Conservation (phyloP, 1,139 yeast genomes). For the Candida frijolesensis region DNA sequence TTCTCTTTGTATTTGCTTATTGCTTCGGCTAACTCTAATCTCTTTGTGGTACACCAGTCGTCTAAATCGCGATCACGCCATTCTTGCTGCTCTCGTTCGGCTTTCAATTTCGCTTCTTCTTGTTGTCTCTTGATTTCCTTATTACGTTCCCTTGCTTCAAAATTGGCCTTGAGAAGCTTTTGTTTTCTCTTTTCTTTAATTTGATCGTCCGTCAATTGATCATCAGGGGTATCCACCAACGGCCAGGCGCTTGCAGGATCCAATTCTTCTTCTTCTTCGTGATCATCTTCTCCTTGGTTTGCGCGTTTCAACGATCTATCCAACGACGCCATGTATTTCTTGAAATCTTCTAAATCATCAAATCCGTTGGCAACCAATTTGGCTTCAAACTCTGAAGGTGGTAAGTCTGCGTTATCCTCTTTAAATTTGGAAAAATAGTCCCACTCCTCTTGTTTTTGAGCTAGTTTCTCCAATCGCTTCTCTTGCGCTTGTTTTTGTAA, state of each 20-base stretch:
- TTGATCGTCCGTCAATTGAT: slow-evolving; percentile 75
- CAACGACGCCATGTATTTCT: slow-evolving; percentile 64
- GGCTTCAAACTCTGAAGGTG: slow-evolving; percentile 43
- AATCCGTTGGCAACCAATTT: slow-evolving; percentile 75
- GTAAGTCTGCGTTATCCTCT: slow-evolving; percentile 51
- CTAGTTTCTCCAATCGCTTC: slow-evolving; percentile 75
- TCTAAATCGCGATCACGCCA: slow-evolving; percentile 77
- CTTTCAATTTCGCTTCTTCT: slow-evolving; percentile 56
- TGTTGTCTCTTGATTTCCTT: slow-evolving; percentile 68
- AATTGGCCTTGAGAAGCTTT: slow-evolving; percentile 77
- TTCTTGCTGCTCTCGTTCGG: slow-evolving; percentile 63
- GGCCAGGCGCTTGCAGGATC: slow-evolving; percentile 69
- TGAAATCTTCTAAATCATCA: slow-evolving; percentile 70
- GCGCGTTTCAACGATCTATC: slow-evolving; percentile 73
- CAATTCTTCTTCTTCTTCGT: slow-evolving; percentile 42
- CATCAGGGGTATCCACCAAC: slow-evolving; percentile 80
- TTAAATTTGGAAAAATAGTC: slow-evolving; percentile 66
- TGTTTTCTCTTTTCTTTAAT: slow-evolving; percentile 87
- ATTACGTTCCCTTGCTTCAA: slow-evolving; percentile 84
- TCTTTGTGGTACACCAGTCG: slow-evolving; percentile 78
- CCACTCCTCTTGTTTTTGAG: slow-evolving; percentile 79
- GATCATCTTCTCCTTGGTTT: slow-evolving; percentile 56
- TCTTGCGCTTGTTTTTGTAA: slow-evolving; percentile 93
- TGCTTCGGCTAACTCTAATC: slow-evolving; percentile 59
- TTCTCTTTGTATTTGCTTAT: slow-evolving; percentile 67